phyloP scores from a whole-genome alignment of 164 flowering plant species.

The Piper longum region DNA sequence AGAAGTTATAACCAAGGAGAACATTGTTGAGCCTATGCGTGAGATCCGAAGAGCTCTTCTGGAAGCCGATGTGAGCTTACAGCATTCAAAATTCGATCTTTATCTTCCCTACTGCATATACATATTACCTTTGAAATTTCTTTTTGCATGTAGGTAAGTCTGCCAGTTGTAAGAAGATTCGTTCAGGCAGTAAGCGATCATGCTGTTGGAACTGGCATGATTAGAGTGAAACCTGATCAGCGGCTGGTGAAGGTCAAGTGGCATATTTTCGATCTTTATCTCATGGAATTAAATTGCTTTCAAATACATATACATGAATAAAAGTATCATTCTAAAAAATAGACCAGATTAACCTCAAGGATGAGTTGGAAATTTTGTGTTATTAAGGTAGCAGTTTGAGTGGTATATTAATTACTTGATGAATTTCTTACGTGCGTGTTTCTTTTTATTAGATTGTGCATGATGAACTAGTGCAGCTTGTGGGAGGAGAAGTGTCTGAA shows the following conservation, averaged over 20 bases:
- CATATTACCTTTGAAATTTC: no score
- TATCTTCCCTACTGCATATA: no score
- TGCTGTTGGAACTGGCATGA: conserved; percentile 85
- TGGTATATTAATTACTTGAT: neutral
- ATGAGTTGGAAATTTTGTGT: neutral
- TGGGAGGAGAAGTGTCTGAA: conserved; percentile 99
- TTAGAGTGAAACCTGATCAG: conserved; percentile 86
- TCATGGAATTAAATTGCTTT: neutral
- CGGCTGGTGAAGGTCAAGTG: conserved; percentile 76
- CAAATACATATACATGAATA: no score
- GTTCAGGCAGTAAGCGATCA: conserved; percentile 80
- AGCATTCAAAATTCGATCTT: neutral
- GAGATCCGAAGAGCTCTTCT: conserved; percentile 94
- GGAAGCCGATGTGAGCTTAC: conserved; percentile 81
- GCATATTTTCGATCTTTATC: no score
- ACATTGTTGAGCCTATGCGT: conserved; percentile 90
- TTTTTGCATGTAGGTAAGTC: conserved; percentile 51
- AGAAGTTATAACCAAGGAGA: conserved; percentile 94
- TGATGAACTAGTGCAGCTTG: conserved; percentile 84
- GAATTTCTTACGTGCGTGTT: neutral
- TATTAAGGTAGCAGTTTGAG: neutral
- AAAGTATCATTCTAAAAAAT: no score
- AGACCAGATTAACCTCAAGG: neutral
- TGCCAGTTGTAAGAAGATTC: conserved; percentile 93
- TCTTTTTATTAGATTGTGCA: conserved; percentile 50